A percentile compares a stretch with the other conserved stretches of the same genome.
Evolutionary conservation across 139 green algal genomes (phyloP).

Genomic region (Chlorella sp.): DNA sequence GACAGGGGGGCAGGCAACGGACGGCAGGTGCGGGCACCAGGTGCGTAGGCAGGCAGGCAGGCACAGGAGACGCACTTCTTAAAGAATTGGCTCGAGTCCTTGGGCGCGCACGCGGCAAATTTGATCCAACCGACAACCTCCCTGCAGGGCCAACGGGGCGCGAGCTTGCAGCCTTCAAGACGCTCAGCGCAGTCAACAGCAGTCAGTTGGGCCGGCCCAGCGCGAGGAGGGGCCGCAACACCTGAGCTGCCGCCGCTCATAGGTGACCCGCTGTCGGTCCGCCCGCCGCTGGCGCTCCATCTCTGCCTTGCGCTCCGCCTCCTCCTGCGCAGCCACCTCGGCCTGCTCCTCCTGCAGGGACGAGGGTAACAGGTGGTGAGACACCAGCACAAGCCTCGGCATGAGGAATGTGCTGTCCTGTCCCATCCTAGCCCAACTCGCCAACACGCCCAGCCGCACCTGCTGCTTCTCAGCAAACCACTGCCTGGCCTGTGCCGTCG

Average conservation of each 20-base stretch:
- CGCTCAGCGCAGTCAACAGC: too few relatives aligned
- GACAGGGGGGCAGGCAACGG: not conserved
- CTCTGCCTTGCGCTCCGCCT: not conserved
- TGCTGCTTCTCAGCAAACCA: not conserved
- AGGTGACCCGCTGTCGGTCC: too few relatives aligned
- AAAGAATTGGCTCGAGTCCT: not conserved
- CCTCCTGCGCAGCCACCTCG: not conserved
- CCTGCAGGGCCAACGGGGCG: too few relatives aligned
- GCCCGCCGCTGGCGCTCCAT: too few relatives aligned
- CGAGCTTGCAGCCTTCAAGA: too few relatives aligned
- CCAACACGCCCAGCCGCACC: not conserved
- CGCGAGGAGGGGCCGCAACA: too few relatives aligned
- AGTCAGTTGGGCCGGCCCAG: too few relatives aligned
- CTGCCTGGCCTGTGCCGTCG: not conserved
- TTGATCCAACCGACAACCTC: conserved; percentile 30
- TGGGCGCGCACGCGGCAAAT: conserved; percentile 1
- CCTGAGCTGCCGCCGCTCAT: too few relatives aligned
- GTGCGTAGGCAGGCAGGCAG: not conserved
- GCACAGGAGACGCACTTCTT: not conserved
- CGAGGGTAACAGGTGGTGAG: not conserved
- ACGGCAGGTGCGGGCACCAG: too few relatives aligned
- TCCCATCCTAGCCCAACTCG: not conserved
- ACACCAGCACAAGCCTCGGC: not conserved
- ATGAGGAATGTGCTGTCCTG: not conserved
- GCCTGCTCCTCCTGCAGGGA: not conserved